Evolutionary conservation across 2,329 filamentous ascomycete genomes (phyloP), one percentile per base, ranked within the genome.

Genomic region (Aspergillus thermomutatus): DNA sequence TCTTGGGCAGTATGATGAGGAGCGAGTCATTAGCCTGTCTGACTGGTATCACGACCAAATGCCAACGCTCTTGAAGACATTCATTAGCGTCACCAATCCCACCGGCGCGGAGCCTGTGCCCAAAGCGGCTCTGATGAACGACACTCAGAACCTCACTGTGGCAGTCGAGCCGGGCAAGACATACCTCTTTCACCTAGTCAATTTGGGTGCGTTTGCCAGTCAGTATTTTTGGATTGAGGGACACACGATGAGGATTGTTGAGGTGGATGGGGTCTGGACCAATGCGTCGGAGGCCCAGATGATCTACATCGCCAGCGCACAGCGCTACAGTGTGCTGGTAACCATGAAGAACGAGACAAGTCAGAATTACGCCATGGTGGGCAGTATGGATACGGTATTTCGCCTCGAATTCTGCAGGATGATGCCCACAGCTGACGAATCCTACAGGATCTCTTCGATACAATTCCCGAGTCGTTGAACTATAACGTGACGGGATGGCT

Each of bases 211-310:
- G 10, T 91, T 91, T 72, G 75, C 75, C 3, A 73, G 72, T 28
- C 77, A 79, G 60, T 77, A 77, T 59, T 71, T 82, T 51, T 76
- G 69, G 56, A 74, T 80, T 49, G 75, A 79, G 57, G 73, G 67
- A 43, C 76, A 79, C 53, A 86, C 82, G 37, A 84, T 90, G 75
- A 82, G 77, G 23, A 84, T 90, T 53, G 80, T 91, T 28, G 87
- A 90, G 69, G 84, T 90, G 1, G 88, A 91, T 66, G 88, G 87
- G 11, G 78, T 89, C 17, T 90, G 87, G 63, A 84, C 81, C 1
- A 78, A 88, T 59, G 78, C 79, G 0, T 74, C 80, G 1, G 80
- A 82, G 58, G 82, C 86, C 0, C 77, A 82, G 19, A 82, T 83
- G 79, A 79, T 90, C n/a, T 90, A 89, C 61, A 62, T 91, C 6